These are phyloP conservation scores for Choiromyces venosus DNA, from an alignment of 495 filamentous ascomycete genomes.

Conservation along the genomic window DNA sequence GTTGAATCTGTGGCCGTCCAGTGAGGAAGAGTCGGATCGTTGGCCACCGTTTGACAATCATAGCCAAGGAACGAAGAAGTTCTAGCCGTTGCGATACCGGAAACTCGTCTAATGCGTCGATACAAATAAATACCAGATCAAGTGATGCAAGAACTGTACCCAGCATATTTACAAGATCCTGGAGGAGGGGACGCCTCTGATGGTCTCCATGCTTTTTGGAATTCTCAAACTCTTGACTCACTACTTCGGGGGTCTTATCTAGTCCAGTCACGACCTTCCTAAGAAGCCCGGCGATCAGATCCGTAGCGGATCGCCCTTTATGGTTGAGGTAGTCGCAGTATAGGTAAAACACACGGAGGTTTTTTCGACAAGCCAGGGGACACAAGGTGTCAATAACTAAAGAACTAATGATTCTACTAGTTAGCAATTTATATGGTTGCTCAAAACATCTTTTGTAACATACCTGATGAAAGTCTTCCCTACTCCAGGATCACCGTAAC, in stretches of 20 bases:
- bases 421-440: not conserved
- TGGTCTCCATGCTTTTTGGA: not conserved
- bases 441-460: not conserved
- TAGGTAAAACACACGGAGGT: not conserved
- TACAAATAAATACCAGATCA: not conserved
- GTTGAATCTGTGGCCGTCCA: not conserved
- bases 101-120: not conserved
- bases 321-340: not conserved
- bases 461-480: not conserved
- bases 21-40: not conserved
- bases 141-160: not conserved
- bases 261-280: not conserved
- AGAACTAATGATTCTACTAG: not conserved
- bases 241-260: not conserved
- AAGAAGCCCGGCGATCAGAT: not conserved
- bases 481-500: not conserved
- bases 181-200: not conserved
- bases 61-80: not conserved
- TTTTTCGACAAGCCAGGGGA: not conserved
- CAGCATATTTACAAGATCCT: not conserved
- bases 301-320: not conserved
- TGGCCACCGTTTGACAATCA: not conserved
- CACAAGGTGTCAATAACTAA: not conserved
- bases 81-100: not conserved
- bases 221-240: not conserved